Base-by-base conservation (phyloP, 108 stramenopile genomes). In the Tribonema minus region DNA sequence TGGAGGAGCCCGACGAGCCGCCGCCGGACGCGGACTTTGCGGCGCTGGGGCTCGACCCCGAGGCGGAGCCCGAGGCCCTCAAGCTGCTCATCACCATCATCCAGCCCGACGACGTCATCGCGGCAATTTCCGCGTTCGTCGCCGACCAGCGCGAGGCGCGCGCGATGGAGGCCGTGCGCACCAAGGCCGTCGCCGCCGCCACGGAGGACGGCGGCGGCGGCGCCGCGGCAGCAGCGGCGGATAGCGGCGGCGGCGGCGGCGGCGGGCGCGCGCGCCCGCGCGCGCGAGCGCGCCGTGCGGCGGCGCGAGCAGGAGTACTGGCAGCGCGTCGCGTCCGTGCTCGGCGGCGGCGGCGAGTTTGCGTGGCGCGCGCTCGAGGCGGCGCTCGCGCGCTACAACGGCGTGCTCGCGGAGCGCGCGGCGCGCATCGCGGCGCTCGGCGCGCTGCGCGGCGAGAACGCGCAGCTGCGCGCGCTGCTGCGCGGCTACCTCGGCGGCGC, bases 401-500 rank as follows among this genome's bases (percentile, higher is more conserved):
- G 12, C 0, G 28, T 87, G 1, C 80, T 89, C 28, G 29, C 29
- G 15, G 58, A 85, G 27, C 62, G 89, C 12, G 81, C 83, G 5
- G 27, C 38, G 12, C 63, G 70, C 23, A 86, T 89, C 29, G 59
- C 64, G 25, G 61, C 72, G 23, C 84, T 88, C 0, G 29, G 46
- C 25, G n/a, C 38, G 2, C 84, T 89, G n/a, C 34, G 66, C 37
- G 54, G 58, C n/a, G 86, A 89, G 78, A 89, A 89, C 72, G 71
- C 58, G 29, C 37, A 88, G 84, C 84, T 90, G 1, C 86, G 84
- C 82, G 65, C 37, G 58, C 68, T 89, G 59, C 68, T 90, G 30
- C 61, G 84, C 58, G 81, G 86, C 38, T 90, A 90, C 84, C 81
- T 90, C 3, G 82, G 87, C n/a, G 68, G 84, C 2, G 60, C 73